These are phyloP conservation scores for Annulohypoxylon bovei DNA, from an alignment of 495 filamentous ascomycete species.

Conservation along the genomic window DNA sequence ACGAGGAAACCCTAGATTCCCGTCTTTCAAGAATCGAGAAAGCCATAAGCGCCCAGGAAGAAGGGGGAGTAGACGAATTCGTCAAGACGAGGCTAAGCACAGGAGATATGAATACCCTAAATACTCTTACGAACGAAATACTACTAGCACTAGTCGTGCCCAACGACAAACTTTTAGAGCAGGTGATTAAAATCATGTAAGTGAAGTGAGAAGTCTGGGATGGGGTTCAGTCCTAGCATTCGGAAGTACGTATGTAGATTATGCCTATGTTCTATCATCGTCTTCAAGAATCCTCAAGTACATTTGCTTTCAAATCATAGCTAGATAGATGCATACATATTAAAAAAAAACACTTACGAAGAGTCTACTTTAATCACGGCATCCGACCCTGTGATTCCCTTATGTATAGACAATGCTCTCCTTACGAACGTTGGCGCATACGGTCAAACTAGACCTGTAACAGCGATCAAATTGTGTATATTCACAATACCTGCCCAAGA, in stretches of 20 bases:
- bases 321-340: background rate
- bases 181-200: constrained; percentile 19
- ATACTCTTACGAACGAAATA: constrained; percentile 31
- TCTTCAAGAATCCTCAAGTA: background rate
- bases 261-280: background rate
- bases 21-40: constrained; percentile 22
- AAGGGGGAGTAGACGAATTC: constrained; percentile 34
- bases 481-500: background rate
- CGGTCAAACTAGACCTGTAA: background rate
- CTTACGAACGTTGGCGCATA: background rate
- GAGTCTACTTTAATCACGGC: no score
- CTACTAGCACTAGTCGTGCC: constrained; percentile 29
- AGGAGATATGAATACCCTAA: constrained; percentile 15
- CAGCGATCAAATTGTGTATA: background rate
- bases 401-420: background rate
- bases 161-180: constrained; percentile 25
- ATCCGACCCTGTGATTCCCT: no score
- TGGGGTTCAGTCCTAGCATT: background rate
- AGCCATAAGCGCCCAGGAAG: constrained; percentile 14
- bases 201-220: background rate
- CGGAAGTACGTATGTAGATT: background rate
- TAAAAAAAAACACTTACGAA: background rate
- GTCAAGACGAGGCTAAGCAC: constrained; percentile 25
- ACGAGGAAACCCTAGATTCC: background rate
- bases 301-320: background rate